These are phyloP conservation scores for Pythium guiyangense DNA, from an alignment of 352 stramenopile species.

Conservation along the genomic window DNA sequence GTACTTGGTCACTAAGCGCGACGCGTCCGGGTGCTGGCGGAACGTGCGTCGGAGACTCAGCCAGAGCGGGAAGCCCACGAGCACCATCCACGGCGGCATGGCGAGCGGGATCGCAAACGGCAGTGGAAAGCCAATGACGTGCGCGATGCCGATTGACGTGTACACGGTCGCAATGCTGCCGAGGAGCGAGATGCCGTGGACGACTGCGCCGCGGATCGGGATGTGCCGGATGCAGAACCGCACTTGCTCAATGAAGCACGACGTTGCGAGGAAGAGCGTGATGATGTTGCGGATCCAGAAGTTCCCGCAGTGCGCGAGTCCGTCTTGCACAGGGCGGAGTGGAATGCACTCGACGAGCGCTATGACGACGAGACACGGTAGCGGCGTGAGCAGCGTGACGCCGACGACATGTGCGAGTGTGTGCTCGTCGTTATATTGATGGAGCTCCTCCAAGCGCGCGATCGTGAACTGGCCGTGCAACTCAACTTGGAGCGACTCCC, in stretches of 20 bases:
- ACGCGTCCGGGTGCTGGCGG: neutral
- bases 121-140: constrained; percentile 27
- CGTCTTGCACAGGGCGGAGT: neutral
- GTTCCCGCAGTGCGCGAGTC: neutral
- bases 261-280: neutral
- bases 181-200: neutral
- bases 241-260: neutral
- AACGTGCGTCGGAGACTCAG: neutral
- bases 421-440: neutral
- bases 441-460: constrained; percentile 3
- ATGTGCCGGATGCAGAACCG: neutral
- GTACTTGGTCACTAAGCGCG: constrained; percentile 1
- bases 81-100: neutral
- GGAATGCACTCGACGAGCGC: constrained; percentile 9
- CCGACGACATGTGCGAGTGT: neutral
- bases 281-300: constrained; percentile 11
- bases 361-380: constrained; percentile 9
- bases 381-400: constrained; percentile 4
- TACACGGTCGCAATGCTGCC: constrained; percentile 1
- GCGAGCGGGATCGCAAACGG: constrained; percentile 24
- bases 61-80: neutral
- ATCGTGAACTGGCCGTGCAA: constrained; percentile 16
- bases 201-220: constrained; percentile 4
- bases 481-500: constrained; percentile 14
- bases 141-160: neutral